phyloP scores from a whole-genome alignment of 306 rosid species.

The Prunus dulcis region DNA sequence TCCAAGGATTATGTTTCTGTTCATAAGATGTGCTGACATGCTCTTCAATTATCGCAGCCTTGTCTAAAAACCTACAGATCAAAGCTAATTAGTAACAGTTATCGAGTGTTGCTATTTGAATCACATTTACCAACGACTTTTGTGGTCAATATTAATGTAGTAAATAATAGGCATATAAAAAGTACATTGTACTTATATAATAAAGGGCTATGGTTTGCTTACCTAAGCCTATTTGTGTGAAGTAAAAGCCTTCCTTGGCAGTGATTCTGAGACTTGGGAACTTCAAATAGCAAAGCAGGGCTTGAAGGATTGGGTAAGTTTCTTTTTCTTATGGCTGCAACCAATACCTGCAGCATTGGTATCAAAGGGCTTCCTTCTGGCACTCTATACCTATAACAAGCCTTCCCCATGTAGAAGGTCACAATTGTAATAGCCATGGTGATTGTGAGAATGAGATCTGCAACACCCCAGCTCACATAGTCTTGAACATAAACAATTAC shows the following conservation, averaged over 20 bases:
- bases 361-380: slow-evolving; percentile 80
- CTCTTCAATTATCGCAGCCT: slow-evolving; percentile 53
- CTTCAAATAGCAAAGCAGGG: slow-evolving; percentile 55
- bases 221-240: slow-evolving; percentile 76
- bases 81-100: not conserved
- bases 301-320: slow-evolving; percentile 54
- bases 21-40: slow-evolving; percentile 21
- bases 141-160: too few relatives aligned
- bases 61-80: slow-evolving; percentile 68
- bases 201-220: slow-evolving; percentile 8
- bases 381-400: slow-evolving; percentile 58
- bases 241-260: slow-evolving; percentile 47
- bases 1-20: slow-evolving; percentile 59
- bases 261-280: slow-evolving; percentile 29
- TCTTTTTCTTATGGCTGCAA: slow-evolving; percentile 71
- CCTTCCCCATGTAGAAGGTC: slow-evolving; percentile 56
- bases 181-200: too few relatives aligned
- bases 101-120: not conserved
- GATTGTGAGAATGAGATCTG: slow-evolving; percentile 55
- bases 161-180: too few relatives aligned
- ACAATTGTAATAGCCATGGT: slow-evolving; percentile 60
- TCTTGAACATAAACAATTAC: slow-evolving; percentile 74
- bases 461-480: slow-evolving; percentile 68
- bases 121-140: not conserved
- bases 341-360: slow-evolving; percentile 79